These are phyloP conservation scores for Pterocarpus santalinus DNA, from an alignment of 306 rosid species.

Conservation along the genomic window DNA sequence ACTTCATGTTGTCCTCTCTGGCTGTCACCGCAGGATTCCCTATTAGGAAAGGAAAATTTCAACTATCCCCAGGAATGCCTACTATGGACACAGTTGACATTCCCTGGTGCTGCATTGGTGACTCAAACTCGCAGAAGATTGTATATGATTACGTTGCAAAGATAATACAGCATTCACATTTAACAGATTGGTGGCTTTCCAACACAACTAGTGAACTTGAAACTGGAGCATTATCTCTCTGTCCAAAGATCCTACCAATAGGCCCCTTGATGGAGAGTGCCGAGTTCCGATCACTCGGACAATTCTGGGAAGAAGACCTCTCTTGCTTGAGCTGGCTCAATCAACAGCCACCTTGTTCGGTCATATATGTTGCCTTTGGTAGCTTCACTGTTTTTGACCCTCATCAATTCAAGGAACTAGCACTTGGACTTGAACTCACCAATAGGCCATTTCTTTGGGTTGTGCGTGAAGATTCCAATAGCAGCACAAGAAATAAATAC, in stretches of 20 bases:
- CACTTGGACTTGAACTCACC: slow-evolving; percentile 45
- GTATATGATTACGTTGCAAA: slow-evolving; percentile 18
- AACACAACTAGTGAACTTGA: slow-evolving; percentile 40
- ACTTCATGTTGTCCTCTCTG: background rate
- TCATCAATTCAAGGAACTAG: slow-evolving; percentile 40
- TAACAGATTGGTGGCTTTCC: slow-evolving; percentile 47
- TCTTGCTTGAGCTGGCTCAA: slow-evolving; percentile 47
- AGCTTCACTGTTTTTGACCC: slow-evolving; percentile 33
- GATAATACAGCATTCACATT: background rate
- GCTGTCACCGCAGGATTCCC: slow-evolving; percentile 41
- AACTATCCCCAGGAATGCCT: slow-evolving; percentile 34
- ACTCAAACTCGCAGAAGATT: background rate
- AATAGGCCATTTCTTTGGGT: slow-evolving; percentile 53
- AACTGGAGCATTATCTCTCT: slow-evolving; percentile 35
- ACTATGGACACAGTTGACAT: slow-evolving; percentile 4
- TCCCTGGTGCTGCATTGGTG: slow-evolving; percentile 27
- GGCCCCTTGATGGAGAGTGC: slow-evolving; percentile 36
- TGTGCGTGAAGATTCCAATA: slow-evolving; percentile 18
- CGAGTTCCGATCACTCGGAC: slow-evolving; percentile 30
- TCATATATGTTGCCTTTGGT: slow-evolving; percentile 45
- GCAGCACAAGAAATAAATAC: background rate
- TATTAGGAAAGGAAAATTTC: slow-evolving; percentile 16
- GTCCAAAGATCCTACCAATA: slow-evolving; percentile 44
- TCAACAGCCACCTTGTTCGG: slow-evolving; percentile 44
- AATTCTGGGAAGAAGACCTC: slow-evolving; percentile 46